These are phyloP conservation scores for Solanum hybrid DNA, from an alignment of 305 asterid species.

Conservation along the genomic window DNA sequence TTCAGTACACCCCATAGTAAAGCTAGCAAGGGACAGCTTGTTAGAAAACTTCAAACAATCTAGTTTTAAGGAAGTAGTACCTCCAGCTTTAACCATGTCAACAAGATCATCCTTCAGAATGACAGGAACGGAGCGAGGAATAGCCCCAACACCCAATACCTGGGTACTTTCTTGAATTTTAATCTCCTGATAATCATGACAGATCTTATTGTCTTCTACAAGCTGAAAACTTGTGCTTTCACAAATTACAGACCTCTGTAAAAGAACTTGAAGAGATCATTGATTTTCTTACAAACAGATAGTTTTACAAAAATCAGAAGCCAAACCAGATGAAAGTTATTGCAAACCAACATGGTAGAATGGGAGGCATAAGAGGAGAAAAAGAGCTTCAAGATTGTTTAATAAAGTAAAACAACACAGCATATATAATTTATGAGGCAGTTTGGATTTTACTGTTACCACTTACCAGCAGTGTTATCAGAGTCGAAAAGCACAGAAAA, in stretches of 20 bases:
- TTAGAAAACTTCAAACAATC: neutral
- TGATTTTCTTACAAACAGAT: neutral
- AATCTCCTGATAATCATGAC: conserved; percentile 96
- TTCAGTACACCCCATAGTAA: neutral
- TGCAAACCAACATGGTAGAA: neutral
- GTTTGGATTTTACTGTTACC: neutral
- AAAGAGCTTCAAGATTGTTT: neutral
- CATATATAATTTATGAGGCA: neutral
- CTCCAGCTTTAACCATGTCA: conserved; percentile 96
- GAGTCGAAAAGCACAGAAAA: neutral
- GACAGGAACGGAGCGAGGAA: conserved; percentile 90
- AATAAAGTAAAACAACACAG: neutral
- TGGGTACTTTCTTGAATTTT: conserved; percentile 95
- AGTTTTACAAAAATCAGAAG: neutral
- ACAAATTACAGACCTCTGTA: conserved; percentile 34
- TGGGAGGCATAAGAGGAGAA: neutral
- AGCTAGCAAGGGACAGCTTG: neutral
- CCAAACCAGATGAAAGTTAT: neutral
- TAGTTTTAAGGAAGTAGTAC: conserved; percentile 22
- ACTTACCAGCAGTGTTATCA: neutral
- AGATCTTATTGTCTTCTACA: conserved; percentile 63
- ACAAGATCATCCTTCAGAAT: conserved; percentile 94
- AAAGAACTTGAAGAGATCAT: conserved; percentile 1
- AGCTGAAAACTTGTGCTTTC: conserved; percentile 77
- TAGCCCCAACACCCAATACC: conserved; percentile 91